phyloP scores from a whole-genome alignment of 768 basidiomycete genomes.

The Macrolepiota albuminosa region DNA sequence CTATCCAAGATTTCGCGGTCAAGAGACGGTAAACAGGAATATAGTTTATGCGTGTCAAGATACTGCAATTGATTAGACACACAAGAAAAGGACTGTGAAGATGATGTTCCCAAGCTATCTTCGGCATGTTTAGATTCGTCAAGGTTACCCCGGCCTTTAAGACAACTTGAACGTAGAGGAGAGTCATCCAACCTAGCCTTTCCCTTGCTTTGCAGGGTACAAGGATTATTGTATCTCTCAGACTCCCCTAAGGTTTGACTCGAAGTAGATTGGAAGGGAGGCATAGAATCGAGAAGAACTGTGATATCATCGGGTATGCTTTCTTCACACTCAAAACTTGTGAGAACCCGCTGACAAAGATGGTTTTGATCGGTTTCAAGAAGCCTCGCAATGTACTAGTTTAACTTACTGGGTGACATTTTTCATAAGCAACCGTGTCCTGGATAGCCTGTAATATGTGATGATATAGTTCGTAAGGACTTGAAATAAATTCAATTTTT shows the following conservation, averaged over 20 bases:
- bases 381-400: neutral
- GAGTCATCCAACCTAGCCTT: neutral
- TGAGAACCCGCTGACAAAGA: neutral
- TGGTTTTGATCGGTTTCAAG: neutral
- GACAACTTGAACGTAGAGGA: neutral
- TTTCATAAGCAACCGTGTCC: neutral
- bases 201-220: neutral
- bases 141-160: neutral
- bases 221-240: neutral
- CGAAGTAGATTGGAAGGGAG: neutral
- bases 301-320: neutral
- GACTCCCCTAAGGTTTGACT: neutral
- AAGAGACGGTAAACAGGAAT: neutral
- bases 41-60: neutral
- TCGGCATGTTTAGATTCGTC: neutral
- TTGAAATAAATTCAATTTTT: neutral
- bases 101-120: neutral
- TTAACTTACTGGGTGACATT: neutral
- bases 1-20: neutral
- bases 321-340: neutral
- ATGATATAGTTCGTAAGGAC: neutral
- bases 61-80: neutral
- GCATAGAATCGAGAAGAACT: neutral
- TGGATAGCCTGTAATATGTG: slow-evolving; percentile 2
- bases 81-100: neutral